These are phyloP conservation scores for Fraxinus velutina DNA, from an alignment of 305 asterid species.

Conservation along the genomic window DNA sequence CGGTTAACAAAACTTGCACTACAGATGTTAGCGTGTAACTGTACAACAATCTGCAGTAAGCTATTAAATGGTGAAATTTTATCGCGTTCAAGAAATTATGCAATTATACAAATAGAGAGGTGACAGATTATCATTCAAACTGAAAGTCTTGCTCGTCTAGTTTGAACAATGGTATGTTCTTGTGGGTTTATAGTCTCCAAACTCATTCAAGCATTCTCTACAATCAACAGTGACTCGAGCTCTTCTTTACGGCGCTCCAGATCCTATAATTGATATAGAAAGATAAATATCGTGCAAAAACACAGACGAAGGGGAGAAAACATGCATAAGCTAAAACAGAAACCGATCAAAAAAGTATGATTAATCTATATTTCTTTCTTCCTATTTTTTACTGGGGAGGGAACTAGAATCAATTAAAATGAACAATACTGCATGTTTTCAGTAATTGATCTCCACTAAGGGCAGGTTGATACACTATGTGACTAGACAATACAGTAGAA, in stretches of 20 bases:
- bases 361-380: not conserved
- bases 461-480: not conserved
- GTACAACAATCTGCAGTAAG: constrained; percentile 21
- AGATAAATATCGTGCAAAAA: constrained; percentile 7
- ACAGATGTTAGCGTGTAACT: not conserved
- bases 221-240: constrained; percentile 64
- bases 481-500: not conserved
- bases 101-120: not conserved
- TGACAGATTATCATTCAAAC: not conserved
- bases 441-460: not conserved
- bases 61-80: not conserved
- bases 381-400: not conserved
- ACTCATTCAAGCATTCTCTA: constrained; percentile 34
- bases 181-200: not conserved
- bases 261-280: constrained; percentile 46
- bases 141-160: not conserved
- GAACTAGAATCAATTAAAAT: not conserved
- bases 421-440: not conserved
- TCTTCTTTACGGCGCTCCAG: constrained; percentile 78
- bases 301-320: not conserved
- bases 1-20: not conserved
- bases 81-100: not conserved
- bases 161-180: not conserved
- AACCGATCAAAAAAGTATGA: not conserved
- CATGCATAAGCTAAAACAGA: not conserved